Base-by-base conservation (phyloP, 768 basidiomycete species). In the Mrakia blollopis region DNA sequence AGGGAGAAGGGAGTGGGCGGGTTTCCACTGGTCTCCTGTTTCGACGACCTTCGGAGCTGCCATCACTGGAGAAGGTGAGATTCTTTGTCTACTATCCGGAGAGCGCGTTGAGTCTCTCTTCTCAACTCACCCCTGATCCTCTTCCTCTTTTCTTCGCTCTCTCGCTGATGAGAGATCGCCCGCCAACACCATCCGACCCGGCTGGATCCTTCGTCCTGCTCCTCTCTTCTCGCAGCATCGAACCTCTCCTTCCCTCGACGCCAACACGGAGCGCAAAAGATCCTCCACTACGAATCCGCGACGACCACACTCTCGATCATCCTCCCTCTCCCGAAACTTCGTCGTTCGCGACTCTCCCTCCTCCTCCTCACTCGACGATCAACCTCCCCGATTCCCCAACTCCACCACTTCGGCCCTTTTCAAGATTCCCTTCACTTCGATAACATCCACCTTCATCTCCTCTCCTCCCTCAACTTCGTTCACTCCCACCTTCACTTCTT, bases 1-100 rank as follows among this genome's bases (percentile, higher is more conserved):
- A n/a, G 65, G 35, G 14, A 68, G 37, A n/a, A 25, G 18, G 35
- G 65, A 68, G 25, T 68, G 65, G 65, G 65, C 65, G 10, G 65
- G 65, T 1, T 44, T 68, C 13, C 18, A 35, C n/a, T n/a, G n/a
- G 65, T 68, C 65, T 1, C 65, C 65, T n/a, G 65, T 25, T 13
- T 21, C 35, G 18, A n/a, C 65, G 0, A 68, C 0, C 1, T 37
- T 25, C 2, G 39, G 9, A 23, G 0, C 8, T 1, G n/a, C 1
- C 0, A 14, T 44, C 21, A 18, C 13, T 2, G 18, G 7, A 18
- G 37, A 3, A 68, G 65, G 65, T 68, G 35, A 39, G 65, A 8
- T 11, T 3, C 35, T 9, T 37, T 3, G 32, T 21, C 30, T 35
- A 9, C 10, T 18, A 14, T 61, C 9, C 30, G 11, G 9, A 9